Percentiles rank a stretch among this genome's conserved stretches.
Evolutionary conservation across 2,329 filamentous ascomycete genomes (phyloP).

Genomic region (Hymenoscyphus fructigenus): DNA sequence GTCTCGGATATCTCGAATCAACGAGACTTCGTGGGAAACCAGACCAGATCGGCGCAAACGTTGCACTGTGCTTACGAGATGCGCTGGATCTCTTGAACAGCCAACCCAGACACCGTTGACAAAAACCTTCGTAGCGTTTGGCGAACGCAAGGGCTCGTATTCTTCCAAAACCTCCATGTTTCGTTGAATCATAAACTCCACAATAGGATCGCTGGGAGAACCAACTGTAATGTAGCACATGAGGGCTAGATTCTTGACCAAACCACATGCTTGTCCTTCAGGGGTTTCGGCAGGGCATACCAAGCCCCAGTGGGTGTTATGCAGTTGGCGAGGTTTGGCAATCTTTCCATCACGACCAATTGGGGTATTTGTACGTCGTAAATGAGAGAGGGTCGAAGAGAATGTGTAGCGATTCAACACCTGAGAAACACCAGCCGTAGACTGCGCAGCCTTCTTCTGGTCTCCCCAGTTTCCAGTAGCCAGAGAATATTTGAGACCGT

Average conservation of each 20-base stretch:
- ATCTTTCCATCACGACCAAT: slow-evolving; percentile 98
- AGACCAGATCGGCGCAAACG: slow-evolving; percentile 76
- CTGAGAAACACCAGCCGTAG: slow-evolving; percentile 95
- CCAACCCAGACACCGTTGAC: slow-evolving; percentile 98
- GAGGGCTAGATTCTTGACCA: slow-evolving; percentile 95
- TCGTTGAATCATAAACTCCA: slow-evolving; percentile 92
- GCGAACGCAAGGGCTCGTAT: slow-evolving; percentile 81
- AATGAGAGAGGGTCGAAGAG: slow-evolving; percentile 91
- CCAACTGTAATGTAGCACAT: slow-evolving; percentile 99
- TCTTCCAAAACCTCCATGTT: slow-evolving; percentile 98
- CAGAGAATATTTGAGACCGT: slow-evolving; percentile 92
- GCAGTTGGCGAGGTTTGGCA: slow-evolving; percentile 93
- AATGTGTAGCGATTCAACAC: slow-evolving; percentile 98
- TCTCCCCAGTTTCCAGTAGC: slow-evolving; percentile 99
- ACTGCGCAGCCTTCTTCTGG: slow-evolving; percentile 95
- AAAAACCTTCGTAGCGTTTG: slow-evolving; percentile 95
- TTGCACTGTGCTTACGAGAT: slow-evolving; percentile 77
- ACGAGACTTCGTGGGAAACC: slow-evolving; percentile 87
- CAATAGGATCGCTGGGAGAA: slow-evolving; percentile 83
- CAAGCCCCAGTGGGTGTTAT: slow-evolving; percentile 98
- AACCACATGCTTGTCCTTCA: slow-evolving; percentile 95
- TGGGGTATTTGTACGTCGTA: slow-evolving; percentile 94
- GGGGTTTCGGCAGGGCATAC: slow-evolving; percentile 97
- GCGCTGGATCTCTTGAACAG: slow-evolving; percentile 84
- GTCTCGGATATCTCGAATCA: slow-evolving; percentile 94